Conservation (phyloP, 257 asterid species). For the Penstemon davidsonii region DNA sequence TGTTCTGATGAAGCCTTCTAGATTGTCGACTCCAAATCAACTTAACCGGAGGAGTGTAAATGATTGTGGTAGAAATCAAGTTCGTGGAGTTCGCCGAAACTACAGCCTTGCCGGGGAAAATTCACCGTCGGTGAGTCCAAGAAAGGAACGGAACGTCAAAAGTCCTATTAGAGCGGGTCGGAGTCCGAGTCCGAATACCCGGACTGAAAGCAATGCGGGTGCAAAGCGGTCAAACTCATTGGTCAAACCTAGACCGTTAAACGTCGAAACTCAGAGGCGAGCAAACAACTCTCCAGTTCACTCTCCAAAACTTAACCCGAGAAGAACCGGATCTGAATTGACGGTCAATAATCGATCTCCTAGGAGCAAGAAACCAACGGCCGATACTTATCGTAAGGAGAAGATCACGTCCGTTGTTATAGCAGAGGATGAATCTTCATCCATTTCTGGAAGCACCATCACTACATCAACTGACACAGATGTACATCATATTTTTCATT, state of each 20-base stretch:
- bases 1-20: constrained; percentile 57
- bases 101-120: constrained; percentile 40
- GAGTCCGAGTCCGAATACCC: constrained; percentile 37
- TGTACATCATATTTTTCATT: constrained; percentile 37
- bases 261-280: constrained; percentile 60
- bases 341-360: constrained; percentile 45
- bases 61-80: constrained; percentile 27
- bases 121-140: constrained; percentile 54
- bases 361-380: constrained; percentile 45
- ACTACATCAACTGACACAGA: constrained; percentile 75
- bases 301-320: constrained; percentile 62
- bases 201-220: constrained; percentile 39
- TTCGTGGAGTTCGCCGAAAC: neutral
- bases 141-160: constrained; percentile 52
- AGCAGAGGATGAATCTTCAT: constrained; percentile 78
- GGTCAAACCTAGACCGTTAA: constrained; percentile 55
- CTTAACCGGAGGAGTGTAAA: constrained; percentile 36
- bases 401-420: constrained; percentile 38
- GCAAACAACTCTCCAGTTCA: constrained; percentile 51
- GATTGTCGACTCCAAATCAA: constrained; percentile 36
- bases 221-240: constrained; percentile 44
- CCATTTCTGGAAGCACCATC: constrained; percentile 71
- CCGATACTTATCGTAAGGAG: constrained; percentile 46
- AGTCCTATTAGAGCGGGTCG: constrained; percentile 50
- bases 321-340: constrained; percentile 45